These are phyloP conservation scores for Narthecium ossifragum DNA, from an alignment of 106 monocot species.

Conservation along the genomic window DNA sequence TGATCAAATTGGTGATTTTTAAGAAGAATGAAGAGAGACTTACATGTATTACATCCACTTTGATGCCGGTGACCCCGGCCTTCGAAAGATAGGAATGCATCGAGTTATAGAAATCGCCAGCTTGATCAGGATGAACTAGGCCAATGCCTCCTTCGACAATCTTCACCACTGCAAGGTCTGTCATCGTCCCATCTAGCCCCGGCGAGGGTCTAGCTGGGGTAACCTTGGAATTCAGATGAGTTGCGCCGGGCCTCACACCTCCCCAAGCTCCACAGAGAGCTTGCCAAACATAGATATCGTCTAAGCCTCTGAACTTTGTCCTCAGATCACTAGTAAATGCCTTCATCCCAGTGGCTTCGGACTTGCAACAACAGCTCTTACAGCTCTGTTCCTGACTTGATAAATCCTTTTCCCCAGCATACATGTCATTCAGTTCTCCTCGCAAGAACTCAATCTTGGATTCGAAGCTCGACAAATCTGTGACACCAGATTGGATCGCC, in stretches of 20 bases:
- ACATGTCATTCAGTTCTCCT: constrained; percentile 20
- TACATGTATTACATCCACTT: constrained; percentile 60
- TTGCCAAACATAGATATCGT: constrained; percentile 57
- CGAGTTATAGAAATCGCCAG: constrained; percentile 24
- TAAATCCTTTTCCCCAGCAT: not conserved
- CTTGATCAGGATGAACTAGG: constrained; percentile 40
- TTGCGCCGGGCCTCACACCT: constrained; percentile 32
- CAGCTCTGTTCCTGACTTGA: not conserved
- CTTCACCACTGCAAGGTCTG: constrained; percentile 43
- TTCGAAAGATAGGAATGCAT: constrained; percentile 51
- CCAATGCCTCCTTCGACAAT: constrained; percentile 45
- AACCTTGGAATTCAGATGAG: constrained; percentile 24
- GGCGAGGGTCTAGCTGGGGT: constrained; percentile 23
- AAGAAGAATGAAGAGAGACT: not conserved
- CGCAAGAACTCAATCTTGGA: constrained; percentile 10
- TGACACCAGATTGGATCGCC: constrained; percentile 4
- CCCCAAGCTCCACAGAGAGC: constrained; percentile 61
- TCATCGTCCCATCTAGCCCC: constrained; percentile 38
- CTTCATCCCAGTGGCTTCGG: constrained; percentile 15
- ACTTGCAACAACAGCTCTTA: not conserved
- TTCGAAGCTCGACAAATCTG: constrained; percentile 10
- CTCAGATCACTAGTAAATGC: constrained; percentile 42
- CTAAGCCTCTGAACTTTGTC: constrained; percentile 24
- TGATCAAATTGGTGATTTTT: not conserved
- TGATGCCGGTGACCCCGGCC: constrained; percentile 38